Evolutionary conservation across 1,139 yeast genomes (phyloP).

Genomic region (Diutina pseudorugosa): DNA sequence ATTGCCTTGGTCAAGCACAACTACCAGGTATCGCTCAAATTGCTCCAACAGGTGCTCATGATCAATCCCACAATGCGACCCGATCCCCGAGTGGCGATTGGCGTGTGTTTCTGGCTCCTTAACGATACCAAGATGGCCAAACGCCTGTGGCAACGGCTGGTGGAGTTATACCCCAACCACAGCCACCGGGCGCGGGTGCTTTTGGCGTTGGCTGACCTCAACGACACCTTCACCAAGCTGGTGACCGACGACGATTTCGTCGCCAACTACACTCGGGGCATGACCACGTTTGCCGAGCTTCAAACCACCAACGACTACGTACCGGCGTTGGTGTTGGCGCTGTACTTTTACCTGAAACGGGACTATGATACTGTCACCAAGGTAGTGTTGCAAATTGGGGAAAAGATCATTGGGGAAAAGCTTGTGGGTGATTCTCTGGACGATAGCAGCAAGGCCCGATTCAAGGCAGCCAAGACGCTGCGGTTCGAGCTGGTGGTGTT

Average conservation of each 20-base stretch:
- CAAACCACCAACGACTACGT: constrained; percentile 21
- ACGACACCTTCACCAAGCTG: constrained; percentile 46
- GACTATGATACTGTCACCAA: constrained; percentile 46
- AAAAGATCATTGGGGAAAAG: constrained; percentile 32
- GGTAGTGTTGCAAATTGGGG: constrained; percentile 44
- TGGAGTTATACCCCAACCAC: constrained; percentile 52
- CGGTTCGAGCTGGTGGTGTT: constrained; percentile 27
- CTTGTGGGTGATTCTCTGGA: too few species aligned
- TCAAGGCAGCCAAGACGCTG: constrained; percentile 12
- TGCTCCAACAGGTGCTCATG: constrained; percentile 73
- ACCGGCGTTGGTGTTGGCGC: constrained; percentile 31
- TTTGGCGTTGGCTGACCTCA: constrained; percentile 57
- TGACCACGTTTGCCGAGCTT: constrained; percentile 20
- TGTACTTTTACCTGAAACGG: constrained; percentile 49
- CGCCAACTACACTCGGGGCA: constrained; percentile 34
- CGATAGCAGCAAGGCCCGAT: constrained; percentile 7
- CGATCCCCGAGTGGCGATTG: constrained; percentile 92
- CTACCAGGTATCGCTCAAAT: constrained; percentile 60
- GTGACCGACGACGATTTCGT: constrained; percentile 49
- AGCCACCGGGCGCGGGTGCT: constrained; percentile 49
- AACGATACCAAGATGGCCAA: constrained; percentile 69
- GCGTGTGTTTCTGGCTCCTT: constrained; percentile 85
- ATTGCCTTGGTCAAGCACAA: constrained; percentile 56
- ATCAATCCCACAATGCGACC: constrained; percentile 72
- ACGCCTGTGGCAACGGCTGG: constrained; percentile 71